Evolutionary conservation across 2,329 filamentous ascomycete genomes (phyloP).

Genomic region (Trichophaea hybrida): DNA sequence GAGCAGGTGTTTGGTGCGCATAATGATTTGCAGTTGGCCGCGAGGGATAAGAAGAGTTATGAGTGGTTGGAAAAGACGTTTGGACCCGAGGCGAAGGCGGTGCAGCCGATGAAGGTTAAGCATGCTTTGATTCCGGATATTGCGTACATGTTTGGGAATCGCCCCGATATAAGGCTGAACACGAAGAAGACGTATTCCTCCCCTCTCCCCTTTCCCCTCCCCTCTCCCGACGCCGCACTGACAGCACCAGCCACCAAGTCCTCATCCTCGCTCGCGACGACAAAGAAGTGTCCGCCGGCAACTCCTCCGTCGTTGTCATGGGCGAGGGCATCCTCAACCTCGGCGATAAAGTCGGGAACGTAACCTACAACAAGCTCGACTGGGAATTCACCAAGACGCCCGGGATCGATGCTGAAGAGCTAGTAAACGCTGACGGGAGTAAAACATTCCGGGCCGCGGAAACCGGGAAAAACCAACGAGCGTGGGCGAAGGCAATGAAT

Average conservation of each 20-base stretch:
- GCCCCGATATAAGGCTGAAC: neutral
- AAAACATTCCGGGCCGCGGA: neutral
- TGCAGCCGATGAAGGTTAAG: too few relatives aligned
- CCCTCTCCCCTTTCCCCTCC: too few relatives aligned
- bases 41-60: too few relatives aligned
- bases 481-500: slow-evolving; percentile 5
- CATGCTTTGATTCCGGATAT: too few relatives aligned
- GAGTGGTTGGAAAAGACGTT: too few relatives aligned
- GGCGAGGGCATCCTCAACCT: neutral
- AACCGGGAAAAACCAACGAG: neutral
- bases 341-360: neutral
- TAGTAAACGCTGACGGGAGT: neutral
- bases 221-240: too few relatives aligned
- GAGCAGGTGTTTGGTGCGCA: too few relatives aligned
- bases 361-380: neutral
- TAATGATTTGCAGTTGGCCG: too few relatives aligned
- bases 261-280: neutral
- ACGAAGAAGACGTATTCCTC: neutral
- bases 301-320: neutral
- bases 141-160: neutral
- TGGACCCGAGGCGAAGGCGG: too few relatives aligned
- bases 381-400: neutral
- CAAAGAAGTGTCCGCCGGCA: neutral
- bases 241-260: neutral
- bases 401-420: neutral